Conservation (phyloP, 768 basidiomycete genomes). For the Naganishia vaughanmartiniae region DNA sequence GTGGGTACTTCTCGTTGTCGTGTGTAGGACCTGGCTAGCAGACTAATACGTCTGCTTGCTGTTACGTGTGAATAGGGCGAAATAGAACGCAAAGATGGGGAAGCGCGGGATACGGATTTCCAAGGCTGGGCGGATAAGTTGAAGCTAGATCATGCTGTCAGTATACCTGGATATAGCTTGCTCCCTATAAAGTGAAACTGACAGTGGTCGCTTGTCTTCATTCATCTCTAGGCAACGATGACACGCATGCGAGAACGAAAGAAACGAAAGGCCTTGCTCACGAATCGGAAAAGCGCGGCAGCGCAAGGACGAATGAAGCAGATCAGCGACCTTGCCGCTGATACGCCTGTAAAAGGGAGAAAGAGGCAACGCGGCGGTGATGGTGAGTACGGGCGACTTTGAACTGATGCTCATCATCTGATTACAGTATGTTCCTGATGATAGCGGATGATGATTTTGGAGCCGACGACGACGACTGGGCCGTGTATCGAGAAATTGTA, state of each 20-base stretch:
- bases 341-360: constrained; percentile 79
- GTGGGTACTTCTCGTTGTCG: constrained; percentile 32
- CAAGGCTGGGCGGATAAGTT: constrained; percentile 70
- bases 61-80: constrained; percentile 35
- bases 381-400: constrained; percentile 56
- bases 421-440: background rate
- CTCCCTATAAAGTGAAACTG: background rate
- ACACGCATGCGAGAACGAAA: constrained; percentile 78
- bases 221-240: constrained; percentile 65
- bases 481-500: constrained; percentile 94
- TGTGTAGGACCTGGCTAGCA: background rate
- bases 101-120: constrained; percentile 70
- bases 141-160: constrained; percentile 76
- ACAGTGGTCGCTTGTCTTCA: constrained; percentile 7
- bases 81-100: constrained; percentile 66
- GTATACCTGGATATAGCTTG: constrained; percentile 32
- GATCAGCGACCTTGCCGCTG: constrained; percentile 85
- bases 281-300: constrained; percentile 88
- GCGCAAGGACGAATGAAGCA: constrained; percentile 94
- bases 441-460: constrained; percentile 84
- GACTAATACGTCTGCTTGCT: background rate
- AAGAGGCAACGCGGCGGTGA: constrained; percentile 67
- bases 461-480: constrained; percentile 92
- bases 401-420: background rate
- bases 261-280: constrained; percentile 73